Conservation (phyloP, 164 flowering plant genomes). For the Euptelea pleiosperma region DNA sequence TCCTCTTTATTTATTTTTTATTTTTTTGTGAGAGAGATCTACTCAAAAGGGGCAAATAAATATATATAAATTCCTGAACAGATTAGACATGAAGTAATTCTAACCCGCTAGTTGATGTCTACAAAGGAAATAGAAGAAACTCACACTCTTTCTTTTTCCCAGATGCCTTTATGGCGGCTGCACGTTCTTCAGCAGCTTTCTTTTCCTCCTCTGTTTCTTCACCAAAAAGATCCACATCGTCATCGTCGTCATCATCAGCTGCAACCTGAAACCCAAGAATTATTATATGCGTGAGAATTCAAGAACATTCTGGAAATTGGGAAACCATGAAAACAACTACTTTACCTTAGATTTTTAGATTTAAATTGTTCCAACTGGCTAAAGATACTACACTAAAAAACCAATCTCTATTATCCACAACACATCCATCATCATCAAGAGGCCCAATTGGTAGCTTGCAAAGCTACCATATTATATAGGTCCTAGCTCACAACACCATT, state of each 20-base stretch:
- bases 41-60: too few species aligned
- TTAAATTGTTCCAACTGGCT: background rate
- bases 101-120: background rate
- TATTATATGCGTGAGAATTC: background rate
- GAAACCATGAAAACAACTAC: background rate
- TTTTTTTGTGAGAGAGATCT: too few species aligned
- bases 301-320: background rate
- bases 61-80: too few species aligned
- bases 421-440: background rate
- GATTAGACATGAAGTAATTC: too few species aligned
- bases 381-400: background rate
- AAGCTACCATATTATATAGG: too few species aligned
- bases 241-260: slow-evolving; percentile 71
- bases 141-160: slow-evolving; percentile 88
- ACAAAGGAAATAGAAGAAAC: slow-evolving; percentile 15
- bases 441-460: too few species aligned
- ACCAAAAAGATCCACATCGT: slow-evolving; percentile 90
- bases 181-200: slow-evolving; percentile 90
- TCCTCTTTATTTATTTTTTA: too few species aligned
- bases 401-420: background rate
- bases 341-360: background rate
- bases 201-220: slow-evolving; percentile 98
- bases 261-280: slow-evolving; percentile 37
- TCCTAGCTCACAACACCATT: too few species aligned
- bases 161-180: slow-evolving; percentile 79